phyloP scores from a whole-genome alignment of 2,329 filamentous ascomycete species.

The Akanthomyces muscarius region DNA sequence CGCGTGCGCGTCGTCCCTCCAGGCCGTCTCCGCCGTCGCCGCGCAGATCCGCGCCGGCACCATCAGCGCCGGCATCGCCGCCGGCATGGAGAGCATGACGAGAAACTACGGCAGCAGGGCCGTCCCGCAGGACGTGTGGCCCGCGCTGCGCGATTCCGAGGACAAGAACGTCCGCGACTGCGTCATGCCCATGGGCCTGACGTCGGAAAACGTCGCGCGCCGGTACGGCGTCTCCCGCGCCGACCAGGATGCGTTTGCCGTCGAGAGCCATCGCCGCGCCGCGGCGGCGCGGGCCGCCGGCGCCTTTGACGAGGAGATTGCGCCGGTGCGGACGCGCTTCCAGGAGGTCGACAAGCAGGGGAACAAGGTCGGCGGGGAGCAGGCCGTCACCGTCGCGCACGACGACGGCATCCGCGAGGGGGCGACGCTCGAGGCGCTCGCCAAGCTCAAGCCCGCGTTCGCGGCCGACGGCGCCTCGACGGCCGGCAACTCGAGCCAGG shows the following conservation, averaged over 20 bases:
- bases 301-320: constrained; percentile 72
- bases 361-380: constrained; percentile 49
- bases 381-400: constrained; percentile 62
- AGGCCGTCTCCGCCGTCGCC: constrained; percentile 70
- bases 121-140: constrained; percentile 81
- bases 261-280: constrained; percentile 69
- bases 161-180: constrained; percentile 74
- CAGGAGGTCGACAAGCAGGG: constrained; percentile 61
- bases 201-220: constrained; percentile 80
- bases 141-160: constrained; percentile 59
- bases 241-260: constrained; percentile 82
- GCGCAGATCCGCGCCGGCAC: constrained; percentile 70
- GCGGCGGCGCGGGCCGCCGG: constrained; percentile 65
- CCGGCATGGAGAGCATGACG: constrained; percentile 96
- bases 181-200: constrained; percentile 91
- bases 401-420: constrained; percentile 80
- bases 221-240: constrained; percentile 68
- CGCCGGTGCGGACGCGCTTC: constrained; percentile 70
- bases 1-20: constrained; percentile 75
- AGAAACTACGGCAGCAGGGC: constrained; percentile 79
- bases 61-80: constrained; percentile 72
- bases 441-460: constrained; percentile 83
- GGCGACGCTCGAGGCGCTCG: constrained; percentile 65
- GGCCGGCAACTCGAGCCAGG: constrained; percentile 81
- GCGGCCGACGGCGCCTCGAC: constrained; percentile 69